These are phyloP conservation scores for Cryomyces antarcticus DNA, from an alignment of 495 filamentous ascomycete species.

Conservation along the genomic window DNA sequence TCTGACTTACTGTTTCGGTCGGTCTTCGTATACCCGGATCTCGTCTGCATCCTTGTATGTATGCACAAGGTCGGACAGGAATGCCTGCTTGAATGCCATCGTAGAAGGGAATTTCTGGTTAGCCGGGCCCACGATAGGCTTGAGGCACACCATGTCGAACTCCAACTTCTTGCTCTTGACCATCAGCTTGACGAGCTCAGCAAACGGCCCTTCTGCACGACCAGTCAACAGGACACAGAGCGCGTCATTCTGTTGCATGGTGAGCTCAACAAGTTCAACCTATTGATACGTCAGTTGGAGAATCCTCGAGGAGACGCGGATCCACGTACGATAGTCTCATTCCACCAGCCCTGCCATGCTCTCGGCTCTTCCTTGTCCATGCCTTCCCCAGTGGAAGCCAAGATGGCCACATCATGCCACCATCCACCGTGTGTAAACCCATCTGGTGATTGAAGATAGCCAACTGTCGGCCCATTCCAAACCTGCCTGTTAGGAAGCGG, in stretches of 20 bases:
- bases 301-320: not conserved
- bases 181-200: slow-evolving; percentile 66
- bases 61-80: slow-evolving; percentile 57
- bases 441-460: slow-evolving; percentile 51
- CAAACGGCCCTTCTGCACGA: slow-evolving; percentile 56
- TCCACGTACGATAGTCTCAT: slow-evolving; percentile 53
- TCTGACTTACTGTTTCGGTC: slow-evolving; percentile 35
- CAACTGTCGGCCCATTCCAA: slow-evolving; percentile 62
- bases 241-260: slow-evolving; percentile 71
- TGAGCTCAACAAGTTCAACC: slow-evolving; percentile 62
- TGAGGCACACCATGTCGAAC: slow-evolving; percentile 79
- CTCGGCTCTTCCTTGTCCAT: slow-evolving; percentile 61
- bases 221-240: slow-evolving; percentile 79
- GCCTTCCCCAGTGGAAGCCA: slow-evolving; percentile 72
- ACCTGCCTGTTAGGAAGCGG: slow-evolving; percentile 77
- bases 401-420: slow-evolving; percentile 86
- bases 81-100: slow-evolving; percentile 70
- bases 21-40: slow-evolving; percentile 51
- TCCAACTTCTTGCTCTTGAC: slow-evolving; percentile 54
- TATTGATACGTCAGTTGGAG: slow-evolving; percentile 7
- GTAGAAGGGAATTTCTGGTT: slow-evolving; percentile 57
- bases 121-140: slow-evolving; percentile 63
- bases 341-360: slow-evolving; percentile 94
- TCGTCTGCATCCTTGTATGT: slow-evolving; percentile 73
- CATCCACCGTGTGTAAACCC: slow-evolving; percentile 74